Evolutionary conservation across 2,329 filamentous ascomycete species (phyloP).

Genomic region (Diaporthe helianthi): DNA sequence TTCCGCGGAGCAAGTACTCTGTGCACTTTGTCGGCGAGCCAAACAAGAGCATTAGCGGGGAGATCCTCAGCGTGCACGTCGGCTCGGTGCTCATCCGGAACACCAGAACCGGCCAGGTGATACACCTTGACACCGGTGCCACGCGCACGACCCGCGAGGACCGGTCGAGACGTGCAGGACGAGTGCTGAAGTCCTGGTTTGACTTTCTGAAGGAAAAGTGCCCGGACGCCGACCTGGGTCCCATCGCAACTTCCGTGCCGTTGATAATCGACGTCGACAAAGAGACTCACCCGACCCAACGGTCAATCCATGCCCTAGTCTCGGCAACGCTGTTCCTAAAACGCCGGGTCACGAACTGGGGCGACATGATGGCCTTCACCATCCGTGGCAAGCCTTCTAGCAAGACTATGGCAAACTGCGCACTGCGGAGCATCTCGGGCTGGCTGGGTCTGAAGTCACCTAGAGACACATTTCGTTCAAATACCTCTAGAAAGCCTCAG

Average conservation of each 20-base stretch:
- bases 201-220: background rate
- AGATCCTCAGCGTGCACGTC: background rate
- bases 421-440: background rate
- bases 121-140: background rate
- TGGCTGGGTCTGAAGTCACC: background rate
- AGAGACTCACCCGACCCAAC: background rate
- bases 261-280: background rate
- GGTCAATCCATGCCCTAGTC: background rate
- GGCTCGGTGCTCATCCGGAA: slow-evolving; percentile 1
- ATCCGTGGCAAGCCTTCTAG: background rate
- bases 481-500: background rate
- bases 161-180: background rate
- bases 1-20: slow-evolving; percentile 3
- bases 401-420: background rate
- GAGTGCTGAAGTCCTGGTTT: background rate
- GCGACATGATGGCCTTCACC: background rate
- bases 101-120: background rate
- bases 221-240: background rate
- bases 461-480: no score
- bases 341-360: background rate
- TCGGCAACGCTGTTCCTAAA: background rate
- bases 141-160: background rate
- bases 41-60: accelerated
- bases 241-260: background rate
- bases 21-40: background rate